Evolutionary conservation across 2,329 filamentous ascomycete genomes (phyloP), one percentile per base, ranked within the genome.

Genomic region (Exserohilum turcica): DNA sequence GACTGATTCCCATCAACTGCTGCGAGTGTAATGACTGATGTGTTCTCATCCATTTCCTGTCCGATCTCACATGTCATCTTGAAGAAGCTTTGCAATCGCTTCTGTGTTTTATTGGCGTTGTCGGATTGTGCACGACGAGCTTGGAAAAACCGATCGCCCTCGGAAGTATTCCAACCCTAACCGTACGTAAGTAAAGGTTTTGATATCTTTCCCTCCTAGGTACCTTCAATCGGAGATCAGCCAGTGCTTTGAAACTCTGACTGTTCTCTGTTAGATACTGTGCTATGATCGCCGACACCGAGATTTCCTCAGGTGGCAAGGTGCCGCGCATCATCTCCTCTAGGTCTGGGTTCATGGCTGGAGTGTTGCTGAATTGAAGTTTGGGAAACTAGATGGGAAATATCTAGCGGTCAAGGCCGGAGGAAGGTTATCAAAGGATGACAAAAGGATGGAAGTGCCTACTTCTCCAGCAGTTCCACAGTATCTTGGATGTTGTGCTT

Each of bases 101-200:
- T 39, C 33, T 36, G 16, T 36, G 16, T 36, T 39, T 27, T 39
- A 39, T 39, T 27, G 19, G 37, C 37, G 37, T 39, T 39, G 37
- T 39, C 18, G 18, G 37, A 39, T 39, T 39, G 19, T 39, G 37
- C 37, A 39, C 37, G 37, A 39, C 19, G 19, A 39, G 16, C 19
- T 39, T 39, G 12, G 37, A 39, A 39, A 39, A 24, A 39, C 16
- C 19, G 19, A 39, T 39, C 37, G 37, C 37, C 37, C 19, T 39
- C 18, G 37, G 37, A 21, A 24, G 37, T 39, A 27, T 39, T 39
- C 37, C 19, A 39, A 39, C 37, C 37, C 37, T 39, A 33, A 37
- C 5, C 12, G 35, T 37, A 48, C 45, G 28, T 54, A 45, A 54
- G 51, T 18, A 40, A 48, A 45, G 90, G 90, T 24, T 38, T 28